These are phyloP conservation scores for Picochlorum sp. DNA, from an alignment of 139 green algal genomes.

Conservation along the genomic window DNA sequence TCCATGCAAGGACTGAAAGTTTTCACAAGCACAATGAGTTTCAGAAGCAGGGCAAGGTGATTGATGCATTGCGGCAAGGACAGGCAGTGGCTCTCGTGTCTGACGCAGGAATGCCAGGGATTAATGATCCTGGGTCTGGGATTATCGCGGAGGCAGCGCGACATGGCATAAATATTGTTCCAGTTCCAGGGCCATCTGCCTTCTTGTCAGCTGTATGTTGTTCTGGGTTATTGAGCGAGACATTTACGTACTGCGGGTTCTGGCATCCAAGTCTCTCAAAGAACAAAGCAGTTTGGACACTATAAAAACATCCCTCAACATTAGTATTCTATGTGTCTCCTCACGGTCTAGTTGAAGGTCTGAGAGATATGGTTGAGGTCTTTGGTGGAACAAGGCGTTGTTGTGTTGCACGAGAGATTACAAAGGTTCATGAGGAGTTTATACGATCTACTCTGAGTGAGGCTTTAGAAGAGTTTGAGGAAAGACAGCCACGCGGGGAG, in stretches of 20 bases:
- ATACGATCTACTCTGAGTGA: slow-evolving; percentile 40
- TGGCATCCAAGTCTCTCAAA: slow-evolving; percentile 55
- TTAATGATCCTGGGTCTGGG: slow-evolving; percentile 76
- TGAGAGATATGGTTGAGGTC: slow-evolving; percentile 43
- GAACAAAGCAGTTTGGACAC: slow-evolving; percentile 32
- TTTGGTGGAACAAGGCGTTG: slow-evolving; percentile 46
- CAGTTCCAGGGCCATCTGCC: slow-evolving; percentile 75
- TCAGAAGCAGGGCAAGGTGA: slow-evolving; percentile 23
- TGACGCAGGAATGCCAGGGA: slow-evolving; percentile 76
- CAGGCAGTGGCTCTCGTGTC: slow-evolving; percentile 73
- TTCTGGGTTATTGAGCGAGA: slow-evolving; percentile 56
- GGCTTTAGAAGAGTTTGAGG: slow-evolving; percentile 10
- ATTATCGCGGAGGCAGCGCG: slow-evolving; percentile 44
- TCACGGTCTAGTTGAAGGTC: slow-evolving; percentile 45
- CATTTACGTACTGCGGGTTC: slow-evolving; percentile 78
- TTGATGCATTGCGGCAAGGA: slow-evolving; percentile 45
- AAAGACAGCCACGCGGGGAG: slow-evolving; percentile 38
- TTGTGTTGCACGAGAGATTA: slow-evolving; percentile 78
- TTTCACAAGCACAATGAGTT: slow-evolving; percentile 86
- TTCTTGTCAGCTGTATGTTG: slow-evolving; percentile 59
- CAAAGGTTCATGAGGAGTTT: slow-evolving; percentile 83
- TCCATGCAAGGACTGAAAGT: slow-evolving; percentile 27
- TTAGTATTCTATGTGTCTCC: slow-evolving; percentile 72
- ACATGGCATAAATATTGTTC: slow-evolving; percentile 41
- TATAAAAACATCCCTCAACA: slow-evolving; percentile 31